phyloP scores from a whole-genome alignment of 805 yeast species.

The Ogataea polymorpha region DNA sequence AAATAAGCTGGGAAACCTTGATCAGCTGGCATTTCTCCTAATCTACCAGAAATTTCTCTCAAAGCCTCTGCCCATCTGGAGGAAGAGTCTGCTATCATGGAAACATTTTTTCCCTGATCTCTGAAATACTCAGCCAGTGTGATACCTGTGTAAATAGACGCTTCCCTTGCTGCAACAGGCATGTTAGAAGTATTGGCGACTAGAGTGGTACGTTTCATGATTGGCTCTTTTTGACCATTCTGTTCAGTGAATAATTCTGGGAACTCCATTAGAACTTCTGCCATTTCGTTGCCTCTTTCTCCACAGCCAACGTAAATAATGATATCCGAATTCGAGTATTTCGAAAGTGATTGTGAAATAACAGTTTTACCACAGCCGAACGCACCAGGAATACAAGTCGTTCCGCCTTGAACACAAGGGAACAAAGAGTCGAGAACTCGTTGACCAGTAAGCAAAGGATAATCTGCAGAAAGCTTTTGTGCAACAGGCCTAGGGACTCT shows the following conservation, averaged over 20 bases:
- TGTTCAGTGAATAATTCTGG: conserved; percentile 93
- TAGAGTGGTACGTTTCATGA: conserved; percentile 98
- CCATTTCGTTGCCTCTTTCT: conserved; percentile 99
- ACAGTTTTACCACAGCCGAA: conserved; percentile 98
- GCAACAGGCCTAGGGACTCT: conserved; percentile 99
- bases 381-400: conserved; percentile 99
- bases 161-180: conserved; percentile 99
- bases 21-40: conserved; percentile 99
- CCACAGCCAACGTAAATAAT: conserved; percentile 94
- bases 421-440: conserved; percentile 96
- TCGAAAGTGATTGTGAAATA: conserved; percentile 94
- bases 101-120: conserved; percentile 98
- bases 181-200: conserved; percentile 98
- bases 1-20: conserved; percentile 99
- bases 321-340: conserved; percentile 95
- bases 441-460: conserved; percentile 96
- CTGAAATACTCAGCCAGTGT: conserved; percentile 98
- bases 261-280: conserved; percentile 99
- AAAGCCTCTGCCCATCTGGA: conserved; percentile 99
- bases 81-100: conserved; percentile 99
- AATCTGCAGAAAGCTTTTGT: conserved; percentile 87
- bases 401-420: conserved; percentile 99
- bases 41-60: conserved; percentile 99
- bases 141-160: conserved; percentile 98
- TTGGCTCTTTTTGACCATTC: conserved; percentile 93